Percentiles rank a stretch among this genome's conserved stretches.
Evolutionary conservation across 1,284 basidiomycete genomes (phyloP).

Genomic region (Ustilago bromivora): DNA sequence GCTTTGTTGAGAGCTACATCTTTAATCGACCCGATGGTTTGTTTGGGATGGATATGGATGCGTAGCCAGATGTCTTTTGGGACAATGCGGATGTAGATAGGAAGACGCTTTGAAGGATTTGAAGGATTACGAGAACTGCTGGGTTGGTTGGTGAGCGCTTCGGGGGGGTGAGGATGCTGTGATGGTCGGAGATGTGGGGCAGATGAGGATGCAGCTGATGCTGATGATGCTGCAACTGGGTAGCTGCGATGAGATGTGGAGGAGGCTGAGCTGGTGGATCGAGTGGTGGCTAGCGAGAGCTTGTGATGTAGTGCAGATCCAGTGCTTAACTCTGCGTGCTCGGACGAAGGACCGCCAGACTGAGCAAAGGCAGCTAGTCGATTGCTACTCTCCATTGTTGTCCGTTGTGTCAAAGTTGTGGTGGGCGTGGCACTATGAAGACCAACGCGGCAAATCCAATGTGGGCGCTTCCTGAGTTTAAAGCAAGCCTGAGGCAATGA

Average conservation of each 20-base stretch:
- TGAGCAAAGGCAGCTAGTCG: neutral
- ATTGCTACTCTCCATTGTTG: neutral
- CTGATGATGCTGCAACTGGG: neutral
- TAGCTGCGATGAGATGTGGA: slow-evolving; percentile 24
- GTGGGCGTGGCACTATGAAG: neutral
- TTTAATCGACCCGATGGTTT: slow-evolving; percentile 55
- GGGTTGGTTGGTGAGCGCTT: slow-evolving; percentile 1
- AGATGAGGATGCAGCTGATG: slow-evolving; percentile 9
- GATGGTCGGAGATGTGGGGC: neutral
- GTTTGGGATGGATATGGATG: slow-evolving; percentile 43
- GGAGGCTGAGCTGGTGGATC: slow-evolving; percentile 26
- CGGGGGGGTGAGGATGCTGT: neutral
- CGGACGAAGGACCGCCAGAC: no score
- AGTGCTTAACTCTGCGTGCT: neutral
- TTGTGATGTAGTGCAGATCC: slow-evolving; percentile 26
- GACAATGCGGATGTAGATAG: slow-evolving; percentile 58
- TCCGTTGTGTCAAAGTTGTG: no score
- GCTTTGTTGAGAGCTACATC: slow-evolving; percentile 40
- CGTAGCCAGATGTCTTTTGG: slow-evolving; percentile 61
- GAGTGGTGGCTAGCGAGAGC: slow-evolving; percentile 22
- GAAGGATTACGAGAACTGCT: neutral
- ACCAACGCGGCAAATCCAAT: neutral
- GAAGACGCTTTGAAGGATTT: slow-evolving; percentile 16
- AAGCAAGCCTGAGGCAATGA: no score
- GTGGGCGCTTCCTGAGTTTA: no score